A percentile compares a stretch with the other conserved stretches of the same genome.
These are phyloP conservation scores for Dendrobium catenatum DNA, from an alignment of 106 monocot species.

Conservation along the genomic window DNA sequence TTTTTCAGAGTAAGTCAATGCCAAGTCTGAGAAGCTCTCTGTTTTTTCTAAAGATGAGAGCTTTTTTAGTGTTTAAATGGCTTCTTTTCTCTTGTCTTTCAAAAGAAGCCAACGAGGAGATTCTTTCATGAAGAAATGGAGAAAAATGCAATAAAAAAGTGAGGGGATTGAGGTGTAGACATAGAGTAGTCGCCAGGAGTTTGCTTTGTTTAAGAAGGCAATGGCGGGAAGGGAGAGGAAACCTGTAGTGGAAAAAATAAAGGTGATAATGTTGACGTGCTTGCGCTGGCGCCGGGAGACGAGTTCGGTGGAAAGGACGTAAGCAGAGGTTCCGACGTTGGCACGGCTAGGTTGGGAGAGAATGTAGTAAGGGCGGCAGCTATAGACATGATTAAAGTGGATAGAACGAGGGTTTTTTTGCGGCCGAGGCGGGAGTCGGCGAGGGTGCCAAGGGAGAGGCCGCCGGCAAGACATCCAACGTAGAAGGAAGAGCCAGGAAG, in stretches of 20 bases:
- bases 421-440: slow-evolving; percentile 30
- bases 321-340: slow-evolving; percentile 8
- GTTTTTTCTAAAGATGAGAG: not conserved
- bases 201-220: not conserved
- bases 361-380: slow-evolving; percentile 2
- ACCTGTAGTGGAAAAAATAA: slow-evolving; percentile 15
- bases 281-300: slow-evolving; percentile 10
- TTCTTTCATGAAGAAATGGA: not conserved
- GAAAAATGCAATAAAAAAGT: not conserved
- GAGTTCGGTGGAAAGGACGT: slow-evolving; percentile 21
- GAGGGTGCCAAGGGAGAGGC: slow-evolving; percentile 17
- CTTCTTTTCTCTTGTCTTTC: not conserved
- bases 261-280: slow-evolving; percentile 11
- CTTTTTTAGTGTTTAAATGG: not conserved
- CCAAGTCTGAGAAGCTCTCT: not conserved
- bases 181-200: not conserved
- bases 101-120: not conserved
- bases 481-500: slow-evolving; percentile 25
- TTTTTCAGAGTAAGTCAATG: not conserved
- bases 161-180: not conserved
- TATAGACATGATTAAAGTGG: slow-evolving; percentile 17
- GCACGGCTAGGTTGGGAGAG: slow-evolving; percentile 15
- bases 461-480: slow-evolving; percentile 22
- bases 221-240: not conserved
- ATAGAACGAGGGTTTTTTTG: slow-evolving; percentile 22